phyloP scores from a whole-genome alignment of 768 basidiomycete genomes.

The Hygrocybe punicea region DNA sequence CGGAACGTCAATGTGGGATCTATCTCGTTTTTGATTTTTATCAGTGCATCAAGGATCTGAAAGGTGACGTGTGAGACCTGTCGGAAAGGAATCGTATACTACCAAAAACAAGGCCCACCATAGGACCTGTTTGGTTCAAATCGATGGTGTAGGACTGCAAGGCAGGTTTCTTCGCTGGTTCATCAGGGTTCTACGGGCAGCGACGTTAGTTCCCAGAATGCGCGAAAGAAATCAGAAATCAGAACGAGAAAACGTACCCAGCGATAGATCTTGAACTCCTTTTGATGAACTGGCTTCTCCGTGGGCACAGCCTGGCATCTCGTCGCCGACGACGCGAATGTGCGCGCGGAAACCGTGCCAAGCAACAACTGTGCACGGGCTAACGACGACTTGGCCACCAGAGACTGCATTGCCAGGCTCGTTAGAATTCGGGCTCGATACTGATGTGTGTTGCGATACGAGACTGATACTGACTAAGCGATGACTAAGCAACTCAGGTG shows the following conservation, averaged over 20 bases:
- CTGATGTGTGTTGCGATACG: too few species aligned
- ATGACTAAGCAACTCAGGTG: too few species aligned
- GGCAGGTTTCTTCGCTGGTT: conserved; percentile 84
- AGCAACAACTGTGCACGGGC: background rate
- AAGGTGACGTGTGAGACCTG: conserved; percentile 4
- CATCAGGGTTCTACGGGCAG: conserved; percentile 75
- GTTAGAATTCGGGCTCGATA: too few species aligned
- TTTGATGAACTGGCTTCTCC: conserved; percentile 69
- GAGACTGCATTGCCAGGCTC: conserved; percentile 2
- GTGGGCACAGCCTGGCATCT: conserved; percentile 46
- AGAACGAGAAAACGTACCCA: conserved; percentile 58
- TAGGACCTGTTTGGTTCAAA: conserved; percentile 92
- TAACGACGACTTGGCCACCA: background rate
- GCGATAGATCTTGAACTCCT: conserved; percentile 98
- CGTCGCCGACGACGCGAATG: conserved; percentile 30
- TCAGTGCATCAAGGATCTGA: conserved; percentile 84
- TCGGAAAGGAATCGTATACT: background rate
- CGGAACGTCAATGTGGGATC: conserved; percentile 98
- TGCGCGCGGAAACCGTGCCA: conserved; percentile 16
- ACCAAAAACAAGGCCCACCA: conserved; percentile 52
- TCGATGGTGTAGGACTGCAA: conserved; percentile 91
- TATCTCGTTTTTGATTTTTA: conserved; percentile 98
- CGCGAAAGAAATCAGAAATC: too few species aligned
- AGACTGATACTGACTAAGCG: too few species aligned
- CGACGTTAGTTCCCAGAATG: too few species aligned